A percentile compares a stretch with the other conserved stretches of the same genome.
Evolutionary conservation across 768 basidiomycete genomes (phyloP).

Genomic region (Pisolithus marmoratus): DNA sequence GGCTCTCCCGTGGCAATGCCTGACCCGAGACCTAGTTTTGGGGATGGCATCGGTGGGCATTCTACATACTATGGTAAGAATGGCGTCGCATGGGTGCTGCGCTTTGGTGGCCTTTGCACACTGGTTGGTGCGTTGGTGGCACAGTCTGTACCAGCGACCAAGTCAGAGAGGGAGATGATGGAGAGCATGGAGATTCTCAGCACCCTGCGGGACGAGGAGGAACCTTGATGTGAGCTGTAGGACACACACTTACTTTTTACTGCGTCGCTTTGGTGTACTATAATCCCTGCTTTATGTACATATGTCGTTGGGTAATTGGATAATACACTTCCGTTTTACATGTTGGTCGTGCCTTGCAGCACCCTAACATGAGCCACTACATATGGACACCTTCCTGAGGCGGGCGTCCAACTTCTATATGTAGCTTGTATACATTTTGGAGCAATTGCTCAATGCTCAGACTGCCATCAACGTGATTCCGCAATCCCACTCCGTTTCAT

Average conservation of each 20-base stretch:
- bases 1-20: conserved; percentile 1
- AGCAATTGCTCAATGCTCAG: background rate
- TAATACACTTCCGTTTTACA: background rate
- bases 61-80: conserved; percentile 73
- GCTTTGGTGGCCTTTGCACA: conserved; percentile 87
- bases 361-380: no score
- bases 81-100: conserved; percentile 90
- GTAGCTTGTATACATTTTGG: background rate
- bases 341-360: no score
- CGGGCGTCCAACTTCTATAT: no score
- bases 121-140: conserved; percentile 73
- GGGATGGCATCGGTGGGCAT: conserved; percentile 34
- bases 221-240: conserved; percentile 29
- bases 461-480: conserved; percentile 25
- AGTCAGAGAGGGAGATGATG: conserved; percentile 87
- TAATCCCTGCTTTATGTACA: background rate
- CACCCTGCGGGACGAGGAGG: conserved; percentile 57
- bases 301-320: background rate
- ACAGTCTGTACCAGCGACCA: conserved; percentile 81
- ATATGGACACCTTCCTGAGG: no score
- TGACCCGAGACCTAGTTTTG: background rate
- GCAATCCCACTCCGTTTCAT: conserved; percentile 21
- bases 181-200: conserved; percentile 76
- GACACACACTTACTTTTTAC: no score
- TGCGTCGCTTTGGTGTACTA: no score